phyloP scores from a whole-genome alignment of 108 stramenopile genomes.

The Licmophora abbreviata region DNA sequence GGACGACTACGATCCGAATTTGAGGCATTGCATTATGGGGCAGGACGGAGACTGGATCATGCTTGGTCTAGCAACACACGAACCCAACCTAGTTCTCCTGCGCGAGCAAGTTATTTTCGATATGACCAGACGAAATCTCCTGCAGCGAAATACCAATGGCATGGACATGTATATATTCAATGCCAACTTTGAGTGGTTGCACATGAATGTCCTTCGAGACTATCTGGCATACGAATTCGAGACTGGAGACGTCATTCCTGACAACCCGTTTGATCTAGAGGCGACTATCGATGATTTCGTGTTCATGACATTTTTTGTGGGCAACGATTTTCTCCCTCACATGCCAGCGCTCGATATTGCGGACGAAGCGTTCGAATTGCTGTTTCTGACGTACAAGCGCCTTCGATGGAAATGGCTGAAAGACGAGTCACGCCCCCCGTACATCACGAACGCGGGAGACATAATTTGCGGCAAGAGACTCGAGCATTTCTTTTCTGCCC shows the following conservation, averaged over 20 bases:
- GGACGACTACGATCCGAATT: conserved; percentile 82
- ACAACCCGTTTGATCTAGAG: conserved; percentile 69
- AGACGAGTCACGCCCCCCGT: conserved; percentile 49
- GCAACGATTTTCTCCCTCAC: conserved; percentile 98
- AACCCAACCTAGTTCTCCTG: conserved; percentile 89
- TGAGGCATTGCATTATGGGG: conserved; percentile 96
- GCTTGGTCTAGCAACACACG: conserved; percentile 95
- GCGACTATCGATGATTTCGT: conserved; percentile 97
- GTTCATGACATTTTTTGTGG: conserved; percentile 96
- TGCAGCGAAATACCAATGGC: conserved; percentile 19
- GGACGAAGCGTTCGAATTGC: conserved; percentile 92
- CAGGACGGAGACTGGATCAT: conserved; percentile 99
- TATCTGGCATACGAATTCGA: conserved; percentile 93
- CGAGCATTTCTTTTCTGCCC: conserved; percentile 54
- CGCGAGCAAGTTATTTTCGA: conserved; percentile 92
- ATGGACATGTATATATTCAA: conserved; percentile 70
- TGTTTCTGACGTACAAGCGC: conserved; percentile 88
- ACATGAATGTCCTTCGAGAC: conserved; percentile 90
- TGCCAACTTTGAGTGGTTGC: conserved; percentile 92
- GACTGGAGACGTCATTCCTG: conserved; percentile 43
- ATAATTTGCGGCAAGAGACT: conserved; percentile 60
- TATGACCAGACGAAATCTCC: conserved; percentile 13
- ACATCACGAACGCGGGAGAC: conserved; percentile 85
- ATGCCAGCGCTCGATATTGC: conserved; percentile 96
- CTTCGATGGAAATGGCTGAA: conserved; percentile 60